Conservation (phyloP, 73 alveolate species). For the Paramecium sonneborni region DNA sequence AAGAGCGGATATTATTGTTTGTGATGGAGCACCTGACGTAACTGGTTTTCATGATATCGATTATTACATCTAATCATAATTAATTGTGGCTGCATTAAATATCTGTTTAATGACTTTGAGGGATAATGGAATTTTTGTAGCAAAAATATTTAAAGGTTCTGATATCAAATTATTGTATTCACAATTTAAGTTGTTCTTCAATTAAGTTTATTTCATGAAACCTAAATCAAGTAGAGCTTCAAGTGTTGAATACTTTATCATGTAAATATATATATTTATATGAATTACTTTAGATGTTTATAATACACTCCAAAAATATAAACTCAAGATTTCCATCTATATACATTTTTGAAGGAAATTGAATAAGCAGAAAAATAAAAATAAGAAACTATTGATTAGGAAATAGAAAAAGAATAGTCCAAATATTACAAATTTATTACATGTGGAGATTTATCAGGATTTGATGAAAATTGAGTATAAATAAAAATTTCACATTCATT, state of each 20-base stretch:
- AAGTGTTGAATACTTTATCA: slow-evolving; percentile 60
- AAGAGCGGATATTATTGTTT: slow-evolving; percentile 86
- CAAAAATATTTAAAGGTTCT: slow-evolving; percentile 94
- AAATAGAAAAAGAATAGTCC: slow-evolving; percentile 54
- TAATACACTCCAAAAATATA: slow-evolving; percentile 27
- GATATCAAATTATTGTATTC: slow-evolving; percentile 88
- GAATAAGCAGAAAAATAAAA: slow-evolving; percentile 22
- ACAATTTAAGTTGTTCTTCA: slow-evolving; percentile 85
- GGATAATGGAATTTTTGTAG: slow-evolving; percentile 94
- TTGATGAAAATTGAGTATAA: slow-evolving; percentile 63
- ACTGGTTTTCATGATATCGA: slow-evolving; percentile 97
- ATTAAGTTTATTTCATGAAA: slow-evolving; percentile 61
- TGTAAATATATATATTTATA: not conserved
- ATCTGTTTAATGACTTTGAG: slow-evolving; percentile 83
- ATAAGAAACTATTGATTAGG: not conserved
- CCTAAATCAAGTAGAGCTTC: slow-evolving; percentile 69
- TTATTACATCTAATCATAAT: slow-evolving; percentile 90
- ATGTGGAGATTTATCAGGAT: slow-evolving; percentile 68
- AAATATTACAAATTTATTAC: slow-evolving; percentile 64
- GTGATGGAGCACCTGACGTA: slow-evolving; percentile 99
- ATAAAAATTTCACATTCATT: not conserved
- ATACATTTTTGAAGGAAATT: slow-evolving; percentile 60
- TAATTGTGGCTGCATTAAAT: slow-evolving; percentile 92
- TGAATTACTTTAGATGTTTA: slow-evolving; percentile 31
- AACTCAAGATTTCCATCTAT: slow-evolving; percentile 1